Conservation (phyloP, 2,329 filamentous ascomycete species). For the Fusarium solani-melongenae region DNA sequence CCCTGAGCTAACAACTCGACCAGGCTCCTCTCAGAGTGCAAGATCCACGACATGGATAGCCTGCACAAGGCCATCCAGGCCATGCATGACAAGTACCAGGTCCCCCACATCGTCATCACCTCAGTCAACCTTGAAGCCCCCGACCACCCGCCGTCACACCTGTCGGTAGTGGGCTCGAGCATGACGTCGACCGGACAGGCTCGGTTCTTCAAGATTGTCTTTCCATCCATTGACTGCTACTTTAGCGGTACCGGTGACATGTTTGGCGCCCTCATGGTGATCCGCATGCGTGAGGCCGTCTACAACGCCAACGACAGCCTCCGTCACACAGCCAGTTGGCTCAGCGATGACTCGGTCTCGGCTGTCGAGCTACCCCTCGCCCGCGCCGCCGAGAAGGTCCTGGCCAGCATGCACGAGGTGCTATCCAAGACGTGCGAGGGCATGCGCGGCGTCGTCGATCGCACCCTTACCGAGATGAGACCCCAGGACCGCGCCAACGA, state of each 20-base stretch:
- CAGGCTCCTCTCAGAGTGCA: slow-evolving; percentile 87
- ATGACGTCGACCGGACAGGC: slow-evolving; percentile 71
- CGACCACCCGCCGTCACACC: slow-evolving; percentile 60
- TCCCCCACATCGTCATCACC: slow-evolving; percentile 94
- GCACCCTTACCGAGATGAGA: slow-evolving; percentile 54
- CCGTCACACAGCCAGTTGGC: slow-evolving; percentile 72
- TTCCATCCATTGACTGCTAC: slow-evolving; percentile 90
- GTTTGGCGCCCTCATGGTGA: slow-evolving; percentile 93
- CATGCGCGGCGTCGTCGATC: slow-evolving; percentile 64
- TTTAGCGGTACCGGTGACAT: slow-evolving; percentile 98
- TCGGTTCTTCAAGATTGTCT: slow-evolving; percentile 88
- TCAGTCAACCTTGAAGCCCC: slow-evolving; percentile 78
- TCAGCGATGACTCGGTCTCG: slow-evolving; percentile 76
- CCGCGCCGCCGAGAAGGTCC: slow-evolving; percentile 83
- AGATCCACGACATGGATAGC: slow-evolving; percentile 79
- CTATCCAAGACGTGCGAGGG: slow-evolving; percentile 75
- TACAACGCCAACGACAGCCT: slow-evolving; percentile 56
- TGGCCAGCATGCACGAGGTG: slow-evolving; percentile 93
- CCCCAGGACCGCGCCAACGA: slow-evolving; percentile 59
- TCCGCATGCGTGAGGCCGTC: slow-evolving; percentile 87
- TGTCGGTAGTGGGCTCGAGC: slow-evolving; percentile 83
- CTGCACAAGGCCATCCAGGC: slow-evolving; percentile 79
- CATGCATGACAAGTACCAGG: slow-evolving; percentile 78
- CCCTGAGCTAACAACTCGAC: slow-evolving; percentile 2
- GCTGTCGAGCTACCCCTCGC: slow-evolving; percentile 83